Evolutionary conservation across 1,139 yeast species (phyloP).

Genomic region (Yamadazyma songkhlaensis): DNA sequence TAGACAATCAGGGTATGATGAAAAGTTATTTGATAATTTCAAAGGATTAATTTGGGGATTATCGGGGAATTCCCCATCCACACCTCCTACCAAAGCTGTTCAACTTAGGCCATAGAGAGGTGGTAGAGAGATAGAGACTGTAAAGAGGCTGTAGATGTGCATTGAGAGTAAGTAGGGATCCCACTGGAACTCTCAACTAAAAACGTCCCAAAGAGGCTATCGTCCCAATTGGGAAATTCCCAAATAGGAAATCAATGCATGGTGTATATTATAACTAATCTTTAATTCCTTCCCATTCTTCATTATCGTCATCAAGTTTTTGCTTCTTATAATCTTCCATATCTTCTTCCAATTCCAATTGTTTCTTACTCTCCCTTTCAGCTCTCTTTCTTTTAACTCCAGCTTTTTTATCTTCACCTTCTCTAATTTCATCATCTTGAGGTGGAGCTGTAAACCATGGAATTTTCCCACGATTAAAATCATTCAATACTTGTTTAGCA

Average conservation of each 20-base stretch:
- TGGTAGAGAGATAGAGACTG: too few relatives aligned
- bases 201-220: constrained; percentile 22
- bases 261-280: constrained; percentile 15
- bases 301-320: constrained; percentile 18
- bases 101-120: too few relatives aligned
- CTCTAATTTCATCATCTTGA: constrained; percentile 53
- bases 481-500: constrained; percentile 85
- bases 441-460: constrained; percentile 99
- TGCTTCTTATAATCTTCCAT: constrained; percentile 15
- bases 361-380: constrained; percentile 28
- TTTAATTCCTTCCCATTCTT: constrained; percentile 23
- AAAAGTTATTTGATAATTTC: constrained; percentile 35
- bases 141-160: too few relatives aligned
- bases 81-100: neutral
- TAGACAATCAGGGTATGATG: constrained; percentile 38
- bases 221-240: neutral
- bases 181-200: constrained; percentile 36
- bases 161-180: too few relatives aligned
- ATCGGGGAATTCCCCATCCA: constrained; percentile 16
- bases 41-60: constrained; percentile 58
- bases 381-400: constrained; percentile 51
- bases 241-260: constrained; percentile 1
- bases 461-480: constrained; percentile 93
- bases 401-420: constrained; percentile 57
- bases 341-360: constrained; percentile 10